Percentiles rank a stretch among this genome's conserved stretches.
These are phyloP conservation scores for Aspergillus sp. DNA, from an alignment of 2,329 filamentous ascomycete species.

Conservation along the genomic window DNA sequence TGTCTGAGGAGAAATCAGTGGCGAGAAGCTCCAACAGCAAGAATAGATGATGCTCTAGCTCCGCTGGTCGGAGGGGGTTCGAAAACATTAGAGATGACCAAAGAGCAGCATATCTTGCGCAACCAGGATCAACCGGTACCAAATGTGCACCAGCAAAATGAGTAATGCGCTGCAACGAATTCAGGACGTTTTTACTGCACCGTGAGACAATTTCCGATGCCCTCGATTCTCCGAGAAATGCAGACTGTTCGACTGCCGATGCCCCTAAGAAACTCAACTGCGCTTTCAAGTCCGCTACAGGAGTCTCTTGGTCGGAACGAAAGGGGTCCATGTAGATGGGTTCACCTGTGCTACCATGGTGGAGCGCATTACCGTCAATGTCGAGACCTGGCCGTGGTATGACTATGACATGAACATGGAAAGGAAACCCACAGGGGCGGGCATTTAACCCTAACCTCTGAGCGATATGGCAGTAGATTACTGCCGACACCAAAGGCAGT, in stretches of 20 bases:
- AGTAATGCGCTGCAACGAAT: conserved; percentile 64
- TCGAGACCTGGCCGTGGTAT: conserved; percentile 63
- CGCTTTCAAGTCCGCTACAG: conserved; percentile 60
- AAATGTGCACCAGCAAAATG: conserved; percentile 34
- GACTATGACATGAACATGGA: conserved; percentile 82
- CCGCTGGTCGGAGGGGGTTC: conserved; percentile 46
- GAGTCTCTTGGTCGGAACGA: conserved; percentile 69
- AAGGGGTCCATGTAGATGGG: conserved; percentile 87
- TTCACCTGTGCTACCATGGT: conserved; percentile 36
- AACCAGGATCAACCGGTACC: conserved; percentile 58
- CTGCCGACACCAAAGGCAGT: conserved; percentile 81
- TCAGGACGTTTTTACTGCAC: conserved; percentile 79
- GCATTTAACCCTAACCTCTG: conserved; percentile 75
- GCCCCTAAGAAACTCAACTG: conserved; percentile 62
- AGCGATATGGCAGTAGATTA: conserved; percentile 83
- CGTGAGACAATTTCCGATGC: conserved; percentile 73
- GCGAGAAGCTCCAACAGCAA: conserved; percentile 68
- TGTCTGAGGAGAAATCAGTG: conserved; percentile 71
- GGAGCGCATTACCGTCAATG: conserved; percentile 57
- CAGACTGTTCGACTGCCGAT: conserved; percentile 42
- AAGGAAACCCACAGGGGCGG: conserved; percentile 78
- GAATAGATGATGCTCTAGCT: conserved; percentile 66
- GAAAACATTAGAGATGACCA: conserved; percentile 70
- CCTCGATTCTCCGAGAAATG: conserved; percentile 67
- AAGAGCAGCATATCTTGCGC: conserved; percentile 71